Evolutionary conservation across 192 early-diverging fungal genomes (phyloP).

Genomic region (Umbelopsis ramanniana): DNA sequence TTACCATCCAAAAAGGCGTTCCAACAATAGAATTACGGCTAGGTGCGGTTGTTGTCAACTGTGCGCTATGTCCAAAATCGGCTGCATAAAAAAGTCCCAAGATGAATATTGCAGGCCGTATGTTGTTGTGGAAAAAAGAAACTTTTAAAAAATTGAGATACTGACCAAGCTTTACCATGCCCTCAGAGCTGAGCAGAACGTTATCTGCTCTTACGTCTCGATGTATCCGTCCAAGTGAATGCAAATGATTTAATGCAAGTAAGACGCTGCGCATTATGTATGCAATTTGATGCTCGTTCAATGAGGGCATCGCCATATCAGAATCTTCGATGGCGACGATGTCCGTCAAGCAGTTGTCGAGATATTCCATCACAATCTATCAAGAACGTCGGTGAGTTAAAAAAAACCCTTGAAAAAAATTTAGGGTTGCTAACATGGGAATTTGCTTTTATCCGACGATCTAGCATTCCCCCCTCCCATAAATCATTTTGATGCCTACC

Average conservation of each 20-base stretch:
- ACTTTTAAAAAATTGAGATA: constrained; percentile 37
- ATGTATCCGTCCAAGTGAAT: constrained; percentile 78
- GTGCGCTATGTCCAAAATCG: constrained; percentile 92
- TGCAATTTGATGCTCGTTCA: constrained; percentile 90
- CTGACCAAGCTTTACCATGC: constrained; percentile 75
- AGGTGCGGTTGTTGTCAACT: constrained; percentile 75
- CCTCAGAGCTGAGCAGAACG: constrained; percentile 75
- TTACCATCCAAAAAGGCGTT: constrained; percentile 91
- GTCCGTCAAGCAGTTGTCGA: constrained; percentile 94
- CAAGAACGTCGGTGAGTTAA: neutral
- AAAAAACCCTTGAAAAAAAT: neutral
- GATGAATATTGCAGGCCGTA: neutral
- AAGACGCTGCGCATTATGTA: constrained; percentile 78
- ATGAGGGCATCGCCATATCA: constrained; percentile 5
- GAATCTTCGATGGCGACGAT: constrained; percentile 77
- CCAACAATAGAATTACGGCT: constrained; percentile 81
- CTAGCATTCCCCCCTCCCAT: no score
- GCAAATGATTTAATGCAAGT: constrained; percentile 75
- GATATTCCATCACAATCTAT: constrained; percentile 87
- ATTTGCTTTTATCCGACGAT: no score
- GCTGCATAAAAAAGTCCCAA: neutral
- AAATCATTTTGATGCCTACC: constrained; percentile 36
- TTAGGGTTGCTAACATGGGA: no score
- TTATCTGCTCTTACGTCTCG: constrained; percentile 89
- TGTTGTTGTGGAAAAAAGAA: neutral